phyloP scores from a whole-genome alignment of 2,329 filamentous ascomycete genomes.

The Lecanicillium sp. region DNA sequence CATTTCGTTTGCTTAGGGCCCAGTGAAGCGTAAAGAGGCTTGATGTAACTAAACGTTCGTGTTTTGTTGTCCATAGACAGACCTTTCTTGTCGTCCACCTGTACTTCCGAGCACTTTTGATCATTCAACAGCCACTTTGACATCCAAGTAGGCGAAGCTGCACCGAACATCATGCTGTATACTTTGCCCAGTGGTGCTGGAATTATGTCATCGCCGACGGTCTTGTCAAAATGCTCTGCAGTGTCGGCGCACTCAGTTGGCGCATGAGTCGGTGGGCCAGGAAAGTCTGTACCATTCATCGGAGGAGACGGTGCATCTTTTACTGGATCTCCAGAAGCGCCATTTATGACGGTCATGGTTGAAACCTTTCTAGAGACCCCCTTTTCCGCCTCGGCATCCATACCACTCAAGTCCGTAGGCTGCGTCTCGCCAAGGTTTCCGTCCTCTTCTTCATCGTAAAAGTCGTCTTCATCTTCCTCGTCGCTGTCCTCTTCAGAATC shows the following conservation, averaged over 20 bases:
- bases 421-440: slow-evolving; percentile 61
- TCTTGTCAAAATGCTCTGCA: slow-evolving; percentile 72
- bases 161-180: slow-evolving; percentile 81
- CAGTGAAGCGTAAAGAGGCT: slow-evolving; percentile 74
- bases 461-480: slow-evolving; percentile 63
- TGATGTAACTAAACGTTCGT: slow-evolving; percentile 79
- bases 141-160: slow-evolving; percentile 73
- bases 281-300: slow-evolving; percentile 56
- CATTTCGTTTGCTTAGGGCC: slow-evolving; percentile 94
- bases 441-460: slow-evolving; percentile 73
- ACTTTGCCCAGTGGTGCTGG: slow-evolving; percentile 85
- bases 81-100: slow-evolving; percentile 77
- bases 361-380: slow-evolving; percentile 65
- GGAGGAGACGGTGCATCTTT: slow-evolving; percentile 37
- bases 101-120: slow-evolving; percentile 82
- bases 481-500: slow-evolving; percentile 56
- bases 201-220: slow-evolving; percentile 78
- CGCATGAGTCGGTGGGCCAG: slow-evolving; percentile 71
- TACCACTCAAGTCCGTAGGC: slow-evolving; percentile 27
- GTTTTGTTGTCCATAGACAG: slow-evolving; percentile 66
- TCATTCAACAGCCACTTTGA: slow-evolving; percentile 77
- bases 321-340: slow-evolving; percentile 36
- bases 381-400: slow-evolving; percentile 52
- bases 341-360: slow-evolving; percentile 36
- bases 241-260: slow-evolving; percentile 80